Conservation (phyloP, 2,329 filamentous ascomycete genomes). For the Dactylellina haptotyla region DNA sequence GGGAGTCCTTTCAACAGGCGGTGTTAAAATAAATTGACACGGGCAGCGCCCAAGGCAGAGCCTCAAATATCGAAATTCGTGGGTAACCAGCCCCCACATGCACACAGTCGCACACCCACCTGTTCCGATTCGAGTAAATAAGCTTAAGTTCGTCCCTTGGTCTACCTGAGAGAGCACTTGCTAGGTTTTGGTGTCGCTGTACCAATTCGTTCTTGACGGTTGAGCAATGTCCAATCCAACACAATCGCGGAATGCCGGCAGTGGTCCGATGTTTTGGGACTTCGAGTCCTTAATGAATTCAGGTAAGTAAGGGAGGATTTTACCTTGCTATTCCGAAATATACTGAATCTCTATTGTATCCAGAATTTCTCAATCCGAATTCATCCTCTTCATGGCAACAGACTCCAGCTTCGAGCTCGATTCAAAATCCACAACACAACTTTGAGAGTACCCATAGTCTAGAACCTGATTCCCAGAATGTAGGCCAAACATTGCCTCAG, state of each 20-base stretch:
- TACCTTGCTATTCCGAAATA: not conserved
- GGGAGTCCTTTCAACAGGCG: not conserved
- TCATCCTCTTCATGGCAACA: slow-evolving; percentile 22
- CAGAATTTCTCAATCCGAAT: slow-evolving; percentile 7
- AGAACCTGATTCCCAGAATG: not conserved
- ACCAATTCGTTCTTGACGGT: not conserved
- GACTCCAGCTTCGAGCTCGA: slow-evolving; percentile 8
- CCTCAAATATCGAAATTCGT: not conserved
- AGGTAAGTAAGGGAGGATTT: slow-evolving; percentile 13
- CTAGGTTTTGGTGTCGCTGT: not conserved
- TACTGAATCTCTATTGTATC: no score
- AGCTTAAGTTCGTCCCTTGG: not conserved
- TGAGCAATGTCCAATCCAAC: slow-evolving; percentile 14
- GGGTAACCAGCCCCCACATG: not conserved
- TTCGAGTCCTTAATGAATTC: not conserved
- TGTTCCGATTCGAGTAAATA: not conserved
- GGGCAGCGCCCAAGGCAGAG: not conserved
- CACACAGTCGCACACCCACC: not conserved
- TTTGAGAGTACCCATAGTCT: slow-evolving; percentile 17
- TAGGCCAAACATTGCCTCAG: not conserved
- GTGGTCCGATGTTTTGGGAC: slow-evolving; percentile 18
- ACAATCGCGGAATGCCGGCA: slow-evolving; percentile 7
- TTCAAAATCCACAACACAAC: slow-evolving; percentile 18
- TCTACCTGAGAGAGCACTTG: not conserved
- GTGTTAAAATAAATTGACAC: not conserved